phyloP scores from a whole-genome alignment of 2,329 filamentous ascomycete genomes.

The Alternaria arborescens region DNA sequence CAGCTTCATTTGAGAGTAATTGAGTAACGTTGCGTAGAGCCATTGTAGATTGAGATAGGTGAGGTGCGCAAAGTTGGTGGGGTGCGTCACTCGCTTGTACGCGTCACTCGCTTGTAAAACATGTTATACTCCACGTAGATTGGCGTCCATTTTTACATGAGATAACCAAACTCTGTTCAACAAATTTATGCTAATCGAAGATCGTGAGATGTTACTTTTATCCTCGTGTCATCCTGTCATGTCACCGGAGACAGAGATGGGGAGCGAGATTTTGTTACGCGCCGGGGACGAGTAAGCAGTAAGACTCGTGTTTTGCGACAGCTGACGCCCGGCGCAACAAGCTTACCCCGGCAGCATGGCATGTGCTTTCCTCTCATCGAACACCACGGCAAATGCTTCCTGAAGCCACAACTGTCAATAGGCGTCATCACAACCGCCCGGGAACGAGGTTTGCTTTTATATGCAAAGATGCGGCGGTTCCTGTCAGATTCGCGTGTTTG shows the following conservation, averaged over 20 bases:
- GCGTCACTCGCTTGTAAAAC: no score
- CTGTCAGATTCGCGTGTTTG: not conserved
- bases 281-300: not conserved
- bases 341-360: not conserved
- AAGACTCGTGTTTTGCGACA: slow-evolving; percentile 4
- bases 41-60: no score
- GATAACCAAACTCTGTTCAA: not conserved
- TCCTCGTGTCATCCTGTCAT: not conserved
- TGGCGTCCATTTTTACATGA: not conserved
- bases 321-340: not conserved
- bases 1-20: no score
- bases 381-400: not conserved
- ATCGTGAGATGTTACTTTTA: not conserved
- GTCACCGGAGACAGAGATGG: not conserved
- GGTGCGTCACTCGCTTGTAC: no score
- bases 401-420: not conserved
- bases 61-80: no score
- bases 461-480: not conserved
- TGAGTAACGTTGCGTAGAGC: no score
- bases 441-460: not conserved
- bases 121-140: not conserved
- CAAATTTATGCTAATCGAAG: not conserved
- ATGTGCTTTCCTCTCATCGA: not conserved
- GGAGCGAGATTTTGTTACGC: not conserved
- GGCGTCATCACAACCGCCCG: not conserved